A percentile compares a stretch with the other conserved stretches of the same genome.
phyloP scores from a whole-genome alignment of 2,329 filamentous ascomycete species.

The Boeremia exigua region DNA sequence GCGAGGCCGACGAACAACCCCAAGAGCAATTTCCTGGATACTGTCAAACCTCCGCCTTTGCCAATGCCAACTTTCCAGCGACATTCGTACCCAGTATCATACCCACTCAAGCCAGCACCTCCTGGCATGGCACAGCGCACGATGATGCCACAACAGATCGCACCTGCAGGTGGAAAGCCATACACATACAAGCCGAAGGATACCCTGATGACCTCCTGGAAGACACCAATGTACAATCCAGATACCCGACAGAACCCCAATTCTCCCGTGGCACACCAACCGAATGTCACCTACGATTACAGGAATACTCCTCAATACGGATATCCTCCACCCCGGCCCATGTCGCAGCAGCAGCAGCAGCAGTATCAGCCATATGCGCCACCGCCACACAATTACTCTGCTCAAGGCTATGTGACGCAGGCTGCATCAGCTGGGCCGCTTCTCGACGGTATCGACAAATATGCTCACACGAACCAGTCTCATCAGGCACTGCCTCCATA shows the following conservation, averaged over 20 bases:
- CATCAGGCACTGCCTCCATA: slow-evolving; percentile 32
- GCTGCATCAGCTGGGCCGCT: slow-evolving; percentile 27
- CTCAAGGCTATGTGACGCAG: slow-evolving; percentile 32
- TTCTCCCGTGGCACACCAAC: slow-evolving; percentile 47
- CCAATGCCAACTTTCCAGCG: slow-evolving; percentile 38
- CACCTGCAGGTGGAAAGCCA: slow-evolving; percentile 25
- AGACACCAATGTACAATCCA: slow-evolving; percentile 41
- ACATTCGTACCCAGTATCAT: slow-evolving; percentile 48
- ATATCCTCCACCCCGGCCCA: slow-evolving; percentile 21
- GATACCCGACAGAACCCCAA: slow-evolving; percentile 46
- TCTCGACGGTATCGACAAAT: slow-evolving; percentile 34
- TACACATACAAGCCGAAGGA: slow-evolving; percentile 47
- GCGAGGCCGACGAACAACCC: slow-evolving; percentile 66
- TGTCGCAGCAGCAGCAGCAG: slow-evolving; percentile 18
- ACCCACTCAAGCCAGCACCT: slow-evolving; percentile 53
- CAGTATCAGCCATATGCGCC: slow-evolving; percentile 37
- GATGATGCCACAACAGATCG: slow-evolving; percentile 34
- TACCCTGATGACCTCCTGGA: slow-evolving; percentile 29
- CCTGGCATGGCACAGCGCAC: slow-evolving; percentile 42
- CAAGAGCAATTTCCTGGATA: slow-evolving; percentile 75
- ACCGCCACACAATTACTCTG: slow-evolving; percentile 34
- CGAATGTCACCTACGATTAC: slow-evolving; percentile 46
- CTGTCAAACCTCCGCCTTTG: slow-evolving; percentile 57
- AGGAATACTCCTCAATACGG: slow-evolving; percentile 35
- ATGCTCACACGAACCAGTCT: slow-evolving; percentile 33